Conservation (phyloP, 208 protist genomes). For the Trypanosoma avium region DNA sequence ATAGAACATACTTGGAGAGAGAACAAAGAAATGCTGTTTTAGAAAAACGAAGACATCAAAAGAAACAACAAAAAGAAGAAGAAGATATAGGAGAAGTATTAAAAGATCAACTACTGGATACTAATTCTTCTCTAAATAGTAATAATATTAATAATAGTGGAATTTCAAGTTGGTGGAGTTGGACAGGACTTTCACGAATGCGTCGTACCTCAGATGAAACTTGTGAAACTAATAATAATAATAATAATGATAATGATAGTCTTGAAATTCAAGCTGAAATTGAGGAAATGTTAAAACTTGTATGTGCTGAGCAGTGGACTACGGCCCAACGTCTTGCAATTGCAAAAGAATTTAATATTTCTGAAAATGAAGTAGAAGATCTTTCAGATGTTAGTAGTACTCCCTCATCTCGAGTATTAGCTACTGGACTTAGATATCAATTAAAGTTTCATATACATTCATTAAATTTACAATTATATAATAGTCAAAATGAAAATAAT, state of each 20-base stretch:
- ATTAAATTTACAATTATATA: constrained; percentile 3
- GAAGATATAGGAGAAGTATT: constrained; percentile 35
- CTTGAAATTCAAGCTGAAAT: constrained; percentile 43
- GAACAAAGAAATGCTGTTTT: constrained; percentile 13
- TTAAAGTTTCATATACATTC: background rate
- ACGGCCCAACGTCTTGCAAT: constrained; percentile 60
- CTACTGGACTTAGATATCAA: background rate
- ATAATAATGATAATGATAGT: constrained; percentile 20
- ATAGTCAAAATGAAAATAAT: background rate
- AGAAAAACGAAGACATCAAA: constrained; percentile 8
- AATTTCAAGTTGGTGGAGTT: constrained; percentile 18
- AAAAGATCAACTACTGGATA: background rate
- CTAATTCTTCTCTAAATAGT: background rate
- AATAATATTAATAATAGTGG: background rate
- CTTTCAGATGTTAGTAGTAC: constrained; percentile 22
- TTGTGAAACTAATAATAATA: background rate
- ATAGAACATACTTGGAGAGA: constrained; percentile 22
- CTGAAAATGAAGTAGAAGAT: constrained; percentile 41
- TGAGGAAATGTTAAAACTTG: constrained; percentile 53
- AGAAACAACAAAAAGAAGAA: constrained; percentile 15
- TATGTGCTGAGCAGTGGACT: constrained; percentile 55
- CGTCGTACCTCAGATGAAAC: background rate
- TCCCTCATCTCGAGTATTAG: background rate
- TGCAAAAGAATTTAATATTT: constrained; percentile 65
- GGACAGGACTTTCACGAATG: constrained; percentile 3